Evolutionary conservation across 305 asterid genomes (phyloP), one percentile per base, ranked within the genome.

Genomic region (Solanum hybrid): DNA sequence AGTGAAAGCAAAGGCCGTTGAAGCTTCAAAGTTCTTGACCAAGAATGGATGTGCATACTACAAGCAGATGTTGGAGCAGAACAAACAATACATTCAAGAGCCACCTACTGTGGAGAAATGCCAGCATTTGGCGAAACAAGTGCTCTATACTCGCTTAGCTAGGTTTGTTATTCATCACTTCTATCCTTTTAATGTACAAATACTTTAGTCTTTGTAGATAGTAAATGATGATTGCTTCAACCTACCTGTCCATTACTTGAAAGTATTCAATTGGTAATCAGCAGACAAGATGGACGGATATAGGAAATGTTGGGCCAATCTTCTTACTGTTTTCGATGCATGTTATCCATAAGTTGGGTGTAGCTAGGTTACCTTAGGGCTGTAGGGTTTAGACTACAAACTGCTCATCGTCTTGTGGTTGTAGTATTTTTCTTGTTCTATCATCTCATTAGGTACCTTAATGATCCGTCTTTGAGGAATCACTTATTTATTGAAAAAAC

Each of bases 61-160:
- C 90, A 92, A 91, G 91, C 91, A 91, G 84, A 37, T 91, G 36
- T 17, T 91, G 88, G 93, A 91, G 87, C 76, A 89, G 91, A 93
- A 93, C 90, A 92, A 92, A 83, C 91, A 92, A 41, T 90, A 91
- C 81, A 88, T 93, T 24, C 90, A 87, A 81, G 93, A 90, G 32
- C 92, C 95, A 51, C 93, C 95, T 7, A 92, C 94, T 0, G 90
- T 90, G 37, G 93, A 91, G 86, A 93, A 84, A 81, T 92, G 95
- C 90, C 89, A 88, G 83, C 84, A 79, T 39, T 89, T 93, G 91
- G 76, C 92, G 2, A 92, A 91, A 22, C 94, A 93, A 82, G 91
- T 90, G 33, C 86, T 91, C 38, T 92, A 90, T 68, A 92, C 95
- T 87, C 91, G 92, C 36, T 86, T 93, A 57, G 95, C 94, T 89